Evolutionary conservation across 768 basidiomycete species (phyloP).

Genomic region (Serendipita indica): DNA sequence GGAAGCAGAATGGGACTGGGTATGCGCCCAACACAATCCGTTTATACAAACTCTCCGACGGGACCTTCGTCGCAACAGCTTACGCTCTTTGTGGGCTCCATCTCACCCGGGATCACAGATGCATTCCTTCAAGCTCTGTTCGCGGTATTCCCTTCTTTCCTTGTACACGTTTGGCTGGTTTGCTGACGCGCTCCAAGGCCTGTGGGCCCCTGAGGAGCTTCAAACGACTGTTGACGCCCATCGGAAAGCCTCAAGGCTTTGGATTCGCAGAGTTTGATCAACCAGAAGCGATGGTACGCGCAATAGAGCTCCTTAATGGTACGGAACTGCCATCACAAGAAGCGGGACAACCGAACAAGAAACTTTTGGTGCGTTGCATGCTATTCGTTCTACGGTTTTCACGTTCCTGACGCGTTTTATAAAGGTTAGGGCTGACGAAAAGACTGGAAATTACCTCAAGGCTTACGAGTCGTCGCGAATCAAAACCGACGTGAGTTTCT

Average conservation of each 20-base stretch:
- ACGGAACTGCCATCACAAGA: conserved; percentile 48
- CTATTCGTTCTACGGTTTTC: conserved; percentile 13
- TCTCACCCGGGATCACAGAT: conserved; percentile 85
- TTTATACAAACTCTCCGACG: conserved; percentile 79
- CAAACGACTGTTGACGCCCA: conserved; percentile 82
- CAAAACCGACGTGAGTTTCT: conserved; percentile 55
- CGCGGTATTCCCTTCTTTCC: conserved; percentile 36
- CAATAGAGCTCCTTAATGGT: conserved; percentile 46
- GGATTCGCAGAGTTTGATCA: conserved; percentile 95
- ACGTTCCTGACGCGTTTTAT: conserved; percentile 23
- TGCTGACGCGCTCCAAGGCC: conserved; percentile 34
- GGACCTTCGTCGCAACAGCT: conserved; percentile 81
- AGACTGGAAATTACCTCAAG: conserved; percentile 77
- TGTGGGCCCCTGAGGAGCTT: conserved; percentile 83
- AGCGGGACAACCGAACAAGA: conserved; percentile 46
- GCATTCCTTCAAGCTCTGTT: conserved; percentile 64
- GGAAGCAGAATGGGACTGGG: conserved; percentile 70
- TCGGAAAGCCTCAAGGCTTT: conserved; percentile 90
- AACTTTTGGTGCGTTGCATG: conserved; percentile 45
- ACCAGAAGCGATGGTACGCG: conserved; percentile 77
- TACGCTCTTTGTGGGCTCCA: conserved; percentile 83
- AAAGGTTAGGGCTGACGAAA: conserved; percentile 92
- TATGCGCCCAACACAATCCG: conserved; percentile 74
- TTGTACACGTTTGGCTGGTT: background rate
- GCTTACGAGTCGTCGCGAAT: conserved; percentile 69